These are phyloP conservation scores for Russula sp. DNA, from an alignment of 768 basidiomycete species.

Conservation along the genomic window DNA sequence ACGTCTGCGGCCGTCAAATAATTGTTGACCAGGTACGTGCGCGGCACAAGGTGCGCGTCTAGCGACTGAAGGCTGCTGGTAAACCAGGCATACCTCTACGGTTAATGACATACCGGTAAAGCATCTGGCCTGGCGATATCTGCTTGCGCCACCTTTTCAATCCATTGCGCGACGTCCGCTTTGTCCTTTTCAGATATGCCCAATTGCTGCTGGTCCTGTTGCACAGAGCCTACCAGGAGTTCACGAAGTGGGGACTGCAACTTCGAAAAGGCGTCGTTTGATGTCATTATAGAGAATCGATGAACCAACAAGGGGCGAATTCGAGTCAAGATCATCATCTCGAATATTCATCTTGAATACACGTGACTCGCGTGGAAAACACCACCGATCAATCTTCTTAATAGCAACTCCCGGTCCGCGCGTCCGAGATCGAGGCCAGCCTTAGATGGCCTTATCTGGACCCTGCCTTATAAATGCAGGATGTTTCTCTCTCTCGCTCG, in stretches of 20 bases:
- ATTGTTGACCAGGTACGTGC: conserved; percentile 83
- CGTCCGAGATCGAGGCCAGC: no score
- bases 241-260: conserved; percentile 35
- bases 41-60: conserved; percentile 61
- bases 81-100: conserved; percentile 1
- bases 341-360: neutral
- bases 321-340: conserved; percentile 4
- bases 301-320: neutral
- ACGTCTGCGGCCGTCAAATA: conserved; percentile 87
- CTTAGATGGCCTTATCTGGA: no score
- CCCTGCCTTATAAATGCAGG: no score
- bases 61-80: conserved; percentile 46
- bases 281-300: conserved; percentile 27
- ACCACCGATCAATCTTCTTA: neutral
- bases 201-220: conserved; percentile 38
- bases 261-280: conserved; percentile 26
- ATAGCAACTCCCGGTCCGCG: neutral
- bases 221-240: conserved; percentile 42
- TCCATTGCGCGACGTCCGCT: conserved; percentile 62
- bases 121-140: conserved; percentile 41
- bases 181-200: conserved; percentile 59
- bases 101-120: conserved; percentile 41
- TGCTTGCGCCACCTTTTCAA: conserved; percentile 53
- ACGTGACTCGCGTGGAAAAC: neutral
- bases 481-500: neutral